These are phyloP conservation scores for Arabis alpina DNA, from an alignment of 345 rosid species.

Conservation along the genomic window DNA sequence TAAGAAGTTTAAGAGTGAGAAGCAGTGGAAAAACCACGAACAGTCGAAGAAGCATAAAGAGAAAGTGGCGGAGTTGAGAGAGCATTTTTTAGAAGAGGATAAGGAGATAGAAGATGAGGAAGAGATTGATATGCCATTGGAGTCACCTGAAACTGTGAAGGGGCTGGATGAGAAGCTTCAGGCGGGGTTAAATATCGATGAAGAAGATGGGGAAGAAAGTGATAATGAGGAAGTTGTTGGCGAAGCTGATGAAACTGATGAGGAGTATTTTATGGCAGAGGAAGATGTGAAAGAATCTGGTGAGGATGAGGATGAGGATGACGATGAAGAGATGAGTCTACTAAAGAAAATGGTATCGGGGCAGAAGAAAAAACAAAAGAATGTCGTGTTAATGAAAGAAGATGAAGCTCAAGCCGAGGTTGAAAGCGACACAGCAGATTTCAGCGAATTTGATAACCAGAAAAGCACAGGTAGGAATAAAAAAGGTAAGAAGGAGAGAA, in stretches of 20 bases:
- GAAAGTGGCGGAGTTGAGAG: constrained; percentile 79
- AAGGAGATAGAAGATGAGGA: constrained; percentile 35
- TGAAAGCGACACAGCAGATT: constrained; percentile 47
- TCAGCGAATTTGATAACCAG: constrained; percentile 50
- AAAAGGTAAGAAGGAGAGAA: constrained; percentile 55
- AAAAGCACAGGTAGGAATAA: constrained; percentile 56
- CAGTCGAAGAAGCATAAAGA: constrained; percentile 98
- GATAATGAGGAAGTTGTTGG: constrained; percentile 34
- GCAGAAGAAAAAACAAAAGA: constrained; percentile 53
- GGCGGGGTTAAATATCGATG: constrained; percentile 47
- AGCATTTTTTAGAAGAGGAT: constrained; percentile 57
- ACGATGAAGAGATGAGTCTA: constrained; percentile 54
- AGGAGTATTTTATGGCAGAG: constrained; percentile 43
- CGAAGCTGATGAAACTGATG: constrained; percentile 45
- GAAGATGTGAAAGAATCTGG: constrained; percentile 40
- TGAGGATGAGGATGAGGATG: constrained; percentile 45
- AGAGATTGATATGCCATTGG: constrained; percentile 38
- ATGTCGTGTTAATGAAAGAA: constrained; percentile 40
- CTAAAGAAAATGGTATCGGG: constrained; percentile 75
- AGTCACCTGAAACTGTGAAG: constrained; percentile 46
- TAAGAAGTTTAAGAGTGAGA: constrained; percentile 91
- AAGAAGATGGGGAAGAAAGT: constrained; percentile 41
- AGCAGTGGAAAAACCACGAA: constrained; percentile 98
- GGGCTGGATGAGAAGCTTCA: constrained; percentile 55
- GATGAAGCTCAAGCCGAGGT: constrained; percentile 46